Evolutionary conservation across 164 flowering plant species (phyloP).

Genomic region (Echeveria elegans): DNA sequence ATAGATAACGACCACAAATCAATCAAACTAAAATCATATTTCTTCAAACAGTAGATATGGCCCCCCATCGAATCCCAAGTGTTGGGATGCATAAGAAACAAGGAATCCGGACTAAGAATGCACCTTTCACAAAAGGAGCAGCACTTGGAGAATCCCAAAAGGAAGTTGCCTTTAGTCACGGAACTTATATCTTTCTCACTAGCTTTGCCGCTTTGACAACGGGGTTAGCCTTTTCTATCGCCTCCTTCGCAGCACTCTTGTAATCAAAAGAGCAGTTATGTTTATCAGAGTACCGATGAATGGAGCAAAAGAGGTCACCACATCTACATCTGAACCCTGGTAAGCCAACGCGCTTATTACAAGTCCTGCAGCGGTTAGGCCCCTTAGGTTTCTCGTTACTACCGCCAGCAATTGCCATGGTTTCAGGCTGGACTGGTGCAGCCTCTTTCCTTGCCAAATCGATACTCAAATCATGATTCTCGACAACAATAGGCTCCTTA

Average conservation of each 20-base stretch:
- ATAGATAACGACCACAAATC: not conserved
- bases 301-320: not conserved
- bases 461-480: slow-evolving; percentile 14
- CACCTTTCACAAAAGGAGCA: not conserved
- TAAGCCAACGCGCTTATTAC: slow-evolving; percentile 40
- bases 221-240: slow-evolving; percentile 32
- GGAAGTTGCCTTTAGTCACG: not conserved
- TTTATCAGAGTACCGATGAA: not conserved
- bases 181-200: slow-evolving; percentile 20
- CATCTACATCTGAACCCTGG: slow-evolving; percentile 28
- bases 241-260: not conserved
- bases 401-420: slow-evolving; percentile 11
- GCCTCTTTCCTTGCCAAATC: slow-evolving; percentile 14
- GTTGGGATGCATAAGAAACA: not conserved
- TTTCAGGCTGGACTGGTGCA: slow-evolving; percentile 12
- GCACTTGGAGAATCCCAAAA: not conserved
- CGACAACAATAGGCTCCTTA: slow-evolving; percentile 18
- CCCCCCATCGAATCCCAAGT: not conserved
- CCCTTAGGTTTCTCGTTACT: slow-evolving; percentile 13
- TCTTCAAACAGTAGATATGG: not conserved
- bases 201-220: slow-evolving; percentile 47
- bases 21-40: not conserved
- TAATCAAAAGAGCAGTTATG: not conserved
- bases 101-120: not conserved
- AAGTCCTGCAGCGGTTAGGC: slow-evolving; percentile 27